Evolutionary conservation across 139 green algal genomes (phyloP), one percentile per base, ranked within the genome.

Genomic region (Astrephomene gubernaculifera): DNA sequence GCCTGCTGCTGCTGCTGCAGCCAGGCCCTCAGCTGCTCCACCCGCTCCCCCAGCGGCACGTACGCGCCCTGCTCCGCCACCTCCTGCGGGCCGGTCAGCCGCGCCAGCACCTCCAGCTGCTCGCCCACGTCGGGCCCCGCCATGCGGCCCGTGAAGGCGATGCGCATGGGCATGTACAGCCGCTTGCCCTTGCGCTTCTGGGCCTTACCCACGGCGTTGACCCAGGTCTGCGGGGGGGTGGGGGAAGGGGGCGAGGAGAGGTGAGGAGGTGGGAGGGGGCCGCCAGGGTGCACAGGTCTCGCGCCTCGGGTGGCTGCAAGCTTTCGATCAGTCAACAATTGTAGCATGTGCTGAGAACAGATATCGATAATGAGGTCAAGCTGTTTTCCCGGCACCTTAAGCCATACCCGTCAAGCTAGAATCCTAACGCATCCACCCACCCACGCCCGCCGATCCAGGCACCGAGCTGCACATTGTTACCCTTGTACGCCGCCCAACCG

Each of bases 101-200:
- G 75, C 25, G 84, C 74, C 82, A 99, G 83, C 76, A 97, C 63
- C 64, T 78, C 75, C 80, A 99, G 86, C 74, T 96, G 89, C 49
- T 97, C 94, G 24, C 92, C 96, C 52, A 99, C 93, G 69, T 99
- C 97, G 0, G 97, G 94, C 12, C 97, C 97, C 17, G 53, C 41
- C 70, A 86, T 95, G 68, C 89, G 71, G 45, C 96, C 97, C 22
- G 97, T 99, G 68, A 99, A 79, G 9, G 92, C 93, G 21, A 99
- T 92, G 39, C 98, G 94, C 87, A 97, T 90, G 24, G 98, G 98
- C 98, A 99, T 99, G 88, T 99, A 99, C 57, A 99, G 89, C 54
- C 95, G 84, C 93, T 99, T 99, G 87, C 98, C 98, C 95, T 99
- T 99, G 88, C 96, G 93, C 45, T 94, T 94, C 87, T 97, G 90